A percentile compares a stretch with the other conserved stretches of the same genome.
These are phyloP conservation scores for Scheffersomyces segobiensis DNA, from an alignment of 1,139 yeast species.

Conservation along the genomic window DNA sequence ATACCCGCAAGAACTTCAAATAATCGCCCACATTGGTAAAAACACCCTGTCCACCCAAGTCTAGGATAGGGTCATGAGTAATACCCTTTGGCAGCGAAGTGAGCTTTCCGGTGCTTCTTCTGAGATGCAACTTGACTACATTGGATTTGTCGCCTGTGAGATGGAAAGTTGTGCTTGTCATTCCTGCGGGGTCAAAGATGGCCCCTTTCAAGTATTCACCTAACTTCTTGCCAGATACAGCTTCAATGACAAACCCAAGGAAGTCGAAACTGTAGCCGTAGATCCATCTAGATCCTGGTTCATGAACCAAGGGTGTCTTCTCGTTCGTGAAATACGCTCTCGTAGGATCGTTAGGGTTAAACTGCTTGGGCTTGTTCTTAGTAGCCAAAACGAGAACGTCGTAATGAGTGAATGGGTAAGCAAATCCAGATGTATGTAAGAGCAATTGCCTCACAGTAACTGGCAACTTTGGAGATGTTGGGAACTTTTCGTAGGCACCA, in stretches of 20 bases:
- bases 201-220: constrained; percentile 40
- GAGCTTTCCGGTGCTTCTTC: constrained; percentile 11
- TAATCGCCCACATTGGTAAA: constrained; percentile 46
- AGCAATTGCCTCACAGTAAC: constrained; percentile 51
- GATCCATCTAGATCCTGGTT: constrained; percentile 54
- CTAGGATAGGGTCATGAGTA: constrained; percentile 30
- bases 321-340: constrained; percentile 26
- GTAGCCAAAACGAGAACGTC: constrained; percentile 24
- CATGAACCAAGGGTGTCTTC: constrained; percentile 45
- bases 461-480: constrained; percentile 32
- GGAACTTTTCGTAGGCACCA: constrained; percentile 33
- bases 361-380: constrained; percentile 19
- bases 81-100: constrained; percentile 8
- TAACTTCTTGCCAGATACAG: constrained; percentile 41
- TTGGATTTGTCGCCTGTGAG: constrained; percentile 21
- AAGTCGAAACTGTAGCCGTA: constrained; percentile 57
- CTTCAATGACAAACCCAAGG: constrained; percentile 50
- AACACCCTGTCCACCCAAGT: constrained; percentile 53
- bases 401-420: constrained; percentile 44
- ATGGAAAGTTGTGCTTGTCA: constrained; percentile 40
- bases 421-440: constrained; percentile 53
- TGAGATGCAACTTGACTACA: constrained; percentile 25
- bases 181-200: constrained; percentile 47
- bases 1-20: constrained; percentile 43
- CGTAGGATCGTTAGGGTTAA: constrained; percentile 23